phyloP scores from a whole-genome alignment of 164 flowering plant genomes.

The Brasenia schreberi region DNA sequence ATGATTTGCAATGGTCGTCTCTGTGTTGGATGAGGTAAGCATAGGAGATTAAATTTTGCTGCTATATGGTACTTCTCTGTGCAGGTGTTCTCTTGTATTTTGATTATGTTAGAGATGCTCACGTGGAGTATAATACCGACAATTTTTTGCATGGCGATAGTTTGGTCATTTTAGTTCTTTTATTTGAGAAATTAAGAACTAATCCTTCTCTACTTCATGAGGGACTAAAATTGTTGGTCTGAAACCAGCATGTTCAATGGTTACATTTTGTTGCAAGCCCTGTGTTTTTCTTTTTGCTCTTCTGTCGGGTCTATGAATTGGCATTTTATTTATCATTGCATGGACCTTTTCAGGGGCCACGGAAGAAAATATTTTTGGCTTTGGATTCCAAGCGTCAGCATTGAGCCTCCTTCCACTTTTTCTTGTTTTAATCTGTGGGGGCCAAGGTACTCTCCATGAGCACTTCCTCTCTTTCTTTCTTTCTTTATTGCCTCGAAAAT shows the following conservation, averaged over 20 bases:
- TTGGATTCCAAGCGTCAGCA: conserved; percentile 28
- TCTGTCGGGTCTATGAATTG: background rate
- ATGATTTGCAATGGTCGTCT: background rate
- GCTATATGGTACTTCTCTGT: too few relatives aligned
- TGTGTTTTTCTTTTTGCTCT: background rate
- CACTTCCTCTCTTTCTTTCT: too few relatives aligned
- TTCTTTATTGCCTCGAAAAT: background rate
- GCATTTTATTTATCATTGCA: background rate
- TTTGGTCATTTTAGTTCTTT: background rate
- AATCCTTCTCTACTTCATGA: too few relatives aligned
- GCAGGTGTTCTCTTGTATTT: too few relatives aligned
- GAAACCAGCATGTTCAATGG: background rate
- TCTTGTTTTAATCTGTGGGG: background rate
- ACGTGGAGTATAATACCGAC: background rate
- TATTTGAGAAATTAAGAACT: too few relatives aligned
- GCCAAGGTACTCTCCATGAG: too few relatives aligned
- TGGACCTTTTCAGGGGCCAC: conserved; percentile 68
- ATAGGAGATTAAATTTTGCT: too few relatives aligned
- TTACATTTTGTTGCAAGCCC: background rate
- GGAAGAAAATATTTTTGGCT: conserved; percentile 77
- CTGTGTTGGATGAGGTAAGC: background rate
- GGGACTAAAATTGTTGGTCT: background rate
- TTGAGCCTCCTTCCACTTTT: background rate
- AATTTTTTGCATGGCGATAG: background rate
- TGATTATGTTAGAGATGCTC: background rate